phyloP scores from a whole-genome alignment of 768 basidiomycete genomes.

The Hemileccinum rubropunctum region DNA sequence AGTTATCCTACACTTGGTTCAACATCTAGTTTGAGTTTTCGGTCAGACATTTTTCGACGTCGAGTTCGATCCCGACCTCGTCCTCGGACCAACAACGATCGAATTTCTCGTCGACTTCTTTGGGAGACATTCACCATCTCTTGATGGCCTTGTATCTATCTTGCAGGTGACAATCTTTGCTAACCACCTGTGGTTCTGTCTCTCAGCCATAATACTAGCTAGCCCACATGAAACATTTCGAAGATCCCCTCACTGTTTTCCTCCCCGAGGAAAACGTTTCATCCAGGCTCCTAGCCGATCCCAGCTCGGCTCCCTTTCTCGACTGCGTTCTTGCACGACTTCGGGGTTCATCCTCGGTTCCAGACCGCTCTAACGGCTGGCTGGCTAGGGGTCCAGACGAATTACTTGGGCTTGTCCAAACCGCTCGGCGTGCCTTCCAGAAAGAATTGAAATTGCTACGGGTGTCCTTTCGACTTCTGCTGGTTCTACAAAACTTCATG shows the following conservation, averaged over 20 bases:
- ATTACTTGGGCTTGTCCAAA: conserved; percentile 35
- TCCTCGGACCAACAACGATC: conserved; percentile 58
- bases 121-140: conserved; percentile 51
- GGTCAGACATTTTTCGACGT: conserved; percentile 63
- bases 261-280: conserved; percentile 9
- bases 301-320: conserved; percentile 33
- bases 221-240: conserved; percentile 68
- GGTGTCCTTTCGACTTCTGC: conserved; percentile 48
- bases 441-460: conserved; percentile 35
- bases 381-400: conserved; percentile 24
- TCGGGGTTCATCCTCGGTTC: conserved; percentile 16
- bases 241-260: conserved; percentile 50
- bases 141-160: conserved; percentile 54
- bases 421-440: conserved; percentile 38
- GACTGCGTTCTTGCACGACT: conserved; percentile 38
- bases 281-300: conserved; percentile 13
- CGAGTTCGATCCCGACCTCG: conserved; percentile 55
- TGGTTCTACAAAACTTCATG: conserved; percentile 44
- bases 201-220: conserved; percentile 39
- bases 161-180: conserved; percentile 50
- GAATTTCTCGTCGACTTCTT: conserved; percentile 58
- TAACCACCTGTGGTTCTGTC: background rate
- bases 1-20: background rate
- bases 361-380: conserved; percentile 25
- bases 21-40: background rate